Percentiles rank a stretch among this genome's conserved stretches.
These are phyloP conservation scores for Aspergillus baeticus DNA, from an alignment of 495 filamentous ascomycete genomes.

Conservation along the genomic window DNA sequence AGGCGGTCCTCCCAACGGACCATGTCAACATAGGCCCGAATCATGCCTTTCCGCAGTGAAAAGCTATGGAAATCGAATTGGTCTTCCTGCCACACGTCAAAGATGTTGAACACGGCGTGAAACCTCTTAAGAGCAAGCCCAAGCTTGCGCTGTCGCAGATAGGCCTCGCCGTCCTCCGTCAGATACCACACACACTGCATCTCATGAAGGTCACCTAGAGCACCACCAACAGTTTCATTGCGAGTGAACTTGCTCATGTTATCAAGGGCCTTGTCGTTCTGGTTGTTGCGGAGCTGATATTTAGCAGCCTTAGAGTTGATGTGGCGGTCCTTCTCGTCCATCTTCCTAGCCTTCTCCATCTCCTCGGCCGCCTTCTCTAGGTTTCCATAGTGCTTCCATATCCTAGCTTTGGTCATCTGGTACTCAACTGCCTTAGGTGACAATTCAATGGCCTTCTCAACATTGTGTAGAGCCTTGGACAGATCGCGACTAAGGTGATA, in stretches of 20 bases:
- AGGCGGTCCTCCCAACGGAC: slow-evolving; percentile 91
- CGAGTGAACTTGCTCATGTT: slow-evolving; percentile 96
- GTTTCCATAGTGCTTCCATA: slow-evolving; percentile 90
- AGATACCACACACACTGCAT: slow-evolving; percentile 99
- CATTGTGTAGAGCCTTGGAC: slow-evolving; percentile 73
- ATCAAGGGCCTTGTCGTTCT: slow-evolving; percentile 77
- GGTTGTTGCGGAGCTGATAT: slow-evolving; percentile 90
- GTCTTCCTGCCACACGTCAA: slow-evolving; percentile 96
- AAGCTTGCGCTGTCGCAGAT: slow-evolving; percentile 76
- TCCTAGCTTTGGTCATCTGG: slow-evolving; percentile 91
- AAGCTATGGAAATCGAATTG: slow-evolving; percentile 99
- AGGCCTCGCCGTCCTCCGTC: slow-evolving; percentile 91
- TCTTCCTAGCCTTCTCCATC: slow-evolving; percentile 82
- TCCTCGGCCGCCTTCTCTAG: slow-evolving; percentile 73
- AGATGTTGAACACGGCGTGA: slow-evolving; percentile 82
- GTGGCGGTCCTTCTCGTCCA: slow-evolving; percentile 89
- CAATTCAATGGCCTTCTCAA: slow-evolving; percentile 76
- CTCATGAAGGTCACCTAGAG: slow-evolving; percentile 87
- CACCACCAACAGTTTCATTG: slow-evolving; percentile 83
- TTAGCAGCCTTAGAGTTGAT: slow-evolving; percentile 99
- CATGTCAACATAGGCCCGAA: slow-evolving; percentile 94
- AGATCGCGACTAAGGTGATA: slow-evolving; percentile 85
- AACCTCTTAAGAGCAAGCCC: slow-evolving; percentile 90
- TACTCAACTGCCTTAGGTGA: slow-evolving; percentile 83
- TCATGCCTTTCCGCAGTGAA: slow-evolving; percentile 90